Conservation (phyloP, 768 basidiomycete genomes). For the Lanmaoa rubissima region DNA sequence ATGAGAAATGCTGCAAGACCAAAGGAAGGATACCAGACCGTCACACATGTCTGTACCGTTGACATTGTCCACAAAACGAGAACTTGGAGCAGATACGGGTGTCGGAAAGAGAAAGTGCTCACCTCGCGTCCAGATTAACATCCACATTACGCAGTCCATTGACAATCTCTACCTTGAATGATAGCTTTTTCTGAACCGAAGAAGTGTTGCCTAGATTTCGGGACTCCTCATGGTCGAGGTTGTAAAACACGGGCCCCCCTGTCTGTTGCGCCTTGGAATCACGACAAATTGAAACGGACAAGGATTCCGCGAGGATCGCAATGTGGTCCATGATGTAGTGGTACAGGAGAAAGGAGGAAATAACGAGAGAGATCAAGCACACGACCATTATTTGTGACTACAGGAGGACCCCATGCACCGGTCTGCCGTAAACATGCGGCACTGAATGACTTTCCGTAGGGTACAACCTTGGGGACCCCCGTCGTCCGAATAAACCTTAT, state of each 20-base stretch:
- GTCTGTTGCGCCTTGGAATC: constrained; percentile 7
- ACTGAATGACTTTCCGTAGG: too few species aligned
- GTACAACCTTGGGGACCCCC: too few species aligned
- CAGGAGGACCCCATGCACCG: not conserved
- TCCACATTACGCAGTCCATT: constrained; percentile 62
- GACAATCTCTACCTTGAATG: constrained; percentile 45
- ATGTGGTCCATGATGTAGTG: constrained; percentile 14
- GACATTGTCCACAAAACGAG: constrained; percentile 33
- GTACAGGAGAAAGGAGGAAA: not conserved
- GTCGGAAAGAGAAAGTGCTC: constrained; percentile 38
- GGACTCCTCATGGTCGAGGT: constrained; percentile 1
- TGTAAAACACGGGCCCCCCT: constrained; percentile 7
- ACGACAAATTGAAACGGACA: not conserved
- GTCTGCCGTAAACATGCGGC: not conserved
- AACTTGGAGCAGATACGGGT: constrained; percentile 21
- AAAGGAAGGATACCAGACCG: constrained; percentile 35
- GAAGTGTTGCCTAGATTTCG: constrained; percentile 33
- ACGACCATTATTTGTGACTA: constrained; percentile 18
- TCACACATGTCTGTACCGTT: constrained; percentile 31
- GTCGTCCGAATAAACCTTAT: too few species aligned
- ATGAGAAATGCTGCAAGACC: constrained; percentile 17
- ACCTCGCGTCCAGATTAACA: constrained; percentile 66
- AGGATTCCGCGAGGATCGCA: constrained; percentile 13
- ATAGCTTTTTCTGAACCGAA: constrained; percentile 35
- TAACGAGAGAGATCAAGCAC: constrained; percentile 8